Percentiles rank a stretch among this genome's conserved stretches.
Conservation (phyloP, 345 rosid genomes). For the Litchi chinensis region DNA sequence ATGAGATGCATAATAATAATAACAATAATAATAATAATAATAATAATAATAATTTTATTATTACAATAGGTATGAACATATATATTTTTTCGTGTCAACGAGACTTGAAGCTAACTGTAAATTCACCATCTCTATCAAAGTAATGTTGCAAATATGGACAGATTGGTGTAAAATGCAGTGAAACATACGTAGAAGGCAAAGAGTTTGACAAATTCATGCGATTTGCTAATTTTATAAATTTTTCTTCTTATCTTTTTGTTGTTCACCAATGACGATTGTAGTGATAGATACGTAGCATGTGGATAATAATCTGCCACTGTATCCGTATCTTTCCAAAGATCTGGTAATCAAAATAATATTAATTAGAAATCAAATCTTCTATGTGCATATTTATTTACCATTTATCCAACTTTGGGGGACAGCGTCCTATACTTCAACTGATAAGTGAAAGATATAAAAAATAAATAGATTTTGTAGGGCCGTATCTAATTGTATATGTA, state of each 20-base stretch:
- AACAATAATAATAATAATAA: too few relatives aligned
- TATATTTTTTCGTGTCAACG: too few relatives aligned
- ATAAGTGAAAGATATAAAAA: not conserved
- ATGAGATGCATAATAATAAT: too few relatives aligned
- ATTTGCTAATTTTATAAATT: not conserved
- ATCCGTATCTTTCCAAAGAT: constrained; percentile 1
- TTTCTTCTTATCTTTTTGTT: not conserved
- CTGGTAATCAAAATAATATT: not conserved
- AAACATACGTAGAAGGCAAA: constrained; percentile 1
- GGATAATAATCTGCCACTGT: not conserved
- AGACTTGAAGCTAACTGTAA: not conserved
- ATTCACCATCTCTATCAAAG: not conserved
- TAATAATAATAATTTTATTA: too few relatives aligned
- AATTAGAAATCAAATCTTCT: not conserved
- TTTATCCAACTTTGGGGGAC: not conserved
- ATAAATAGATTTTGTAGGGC: not conserved
- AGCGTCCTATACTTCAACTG: not conserved
- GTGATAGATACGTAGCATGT: not conserved
- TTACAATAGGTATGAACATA: too few relatives aligned
- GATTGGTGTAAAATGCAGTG: not conserved
- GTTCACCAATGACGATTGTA: not conserved
- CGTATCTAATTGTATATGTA: not conserved
- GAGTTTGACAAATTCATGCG: constrained; percentile 3
- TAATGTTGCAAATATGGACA: not conserved
- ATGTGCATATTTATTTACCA: not conserved